A percentile compares a stretch with the other conserved stretches of the same genome.
Evolutionary conservation across 192 early-diverging fungal genomes (phyloP).

Genomic region (Entomortierella beljakovae): DNA sequence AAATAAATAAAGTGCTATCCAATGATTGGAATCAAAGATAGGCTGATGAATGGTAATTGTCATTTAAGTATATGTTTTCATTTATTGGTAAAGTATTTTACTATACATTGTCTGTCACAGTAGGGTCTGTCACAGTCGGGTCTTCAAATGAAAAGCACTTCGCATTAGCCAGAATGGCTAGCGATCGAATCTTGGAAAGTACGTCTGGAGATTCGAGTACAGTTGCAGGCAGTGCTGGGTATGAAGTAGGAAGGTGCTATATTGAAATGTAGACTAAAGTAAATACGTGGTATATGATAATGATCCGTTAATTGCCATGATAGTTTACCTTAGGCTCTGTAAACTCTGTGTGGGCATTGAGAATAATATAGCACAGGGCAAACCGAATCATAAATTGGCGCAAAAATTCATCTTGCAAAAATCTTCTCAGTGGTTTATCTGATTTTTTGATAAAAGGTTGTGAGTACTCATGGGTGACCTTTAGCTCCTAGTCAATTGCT

Average conservation of each 20-base stretch:
- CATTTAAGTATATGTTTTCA: no score
- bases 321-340: slow-evolving; percentile 71
- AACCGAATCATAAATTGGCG: slow-evolving; percentile 90
- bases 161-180: slow-evolving; percentile 61
- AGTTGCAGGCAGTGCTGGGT: slow-evolving; percentile 71
- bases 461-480: neutral
- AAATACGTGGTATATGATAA: neutral
- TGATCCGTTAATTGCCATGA: no score
- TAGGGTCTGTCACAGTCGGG: neutral
- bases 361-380: slow-evolving; percentile 76
- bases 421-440: slow-evolving; percentile 67
- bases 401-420: slow-evolving; percentile 93
- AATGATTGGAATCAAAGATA: no score
- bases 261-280: neutral
- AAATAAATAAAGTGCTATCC: no score
- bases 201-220: slow-evolving; percentile 73
- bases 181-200: slow-evolving; percentile 63
- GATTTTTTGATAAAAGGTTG: neutral
- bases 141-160: slow-evolving; percentile 58
- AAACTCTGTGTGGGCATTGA: slow-evolving; percentile 75
- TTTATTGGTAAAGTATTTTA: no score
- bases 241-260: slow-evolving; percentile 74
- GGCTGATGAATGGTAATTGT: no score
- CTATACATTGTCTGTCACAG: neutral
- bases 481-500: neutral